A percentile compares a stretch with the other conserved stretches of the same genome.
Conservation (phyloP, 495 filamentous ascomycete species). For the Neurospora pannonica region DNA sequence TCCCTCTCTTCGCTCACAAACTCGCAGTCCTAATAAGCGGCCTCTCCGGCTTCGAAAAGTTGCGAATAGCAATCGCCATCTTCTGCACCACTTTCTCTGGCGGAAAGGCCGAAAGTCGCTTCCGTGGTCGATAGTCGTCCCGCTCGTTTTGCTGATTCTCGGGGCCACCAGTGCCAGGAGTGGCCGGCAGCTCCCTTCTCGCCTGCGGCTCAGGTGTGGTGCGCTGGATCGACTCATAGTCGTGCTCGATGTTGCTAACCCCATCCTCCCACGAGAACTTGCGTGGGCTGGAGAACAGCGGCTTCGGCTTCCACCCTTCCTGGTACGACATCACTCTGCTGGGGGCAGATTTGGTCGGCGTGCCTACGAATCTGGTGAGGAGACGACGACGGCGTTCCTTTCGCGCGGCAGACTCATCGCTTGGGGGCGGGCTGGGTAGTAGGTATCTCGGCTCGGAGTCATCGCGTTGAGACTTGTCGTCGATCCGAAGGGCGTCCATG, state of each 20-base stretch:
- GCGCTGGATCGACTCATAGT: background rate
- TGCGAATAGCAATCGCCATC: background rate
- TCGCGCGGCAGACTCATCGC: background rate
- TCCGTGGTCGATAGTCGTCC: background rate
- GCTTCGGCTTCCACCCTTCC: background rate
- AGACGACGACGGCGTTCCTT: background rate
- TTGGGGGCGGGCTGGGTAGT: background rate
- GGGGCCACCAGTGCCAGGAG: background rate
- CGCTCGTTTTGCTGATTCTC: background rate
- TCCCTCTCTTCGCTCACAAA: background rate
- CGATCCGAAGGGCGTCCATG: background rate
- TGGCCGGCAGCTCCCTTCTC: background rate
- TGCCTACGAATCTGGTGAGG: background rate
- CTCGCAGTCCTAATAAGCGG: background rate
- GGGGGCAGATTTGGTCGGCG: background rate
- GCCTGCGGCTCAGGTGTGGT: background rate
- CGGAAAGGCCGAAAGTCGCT: background rate
- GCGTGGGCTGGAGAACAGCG: background rate
- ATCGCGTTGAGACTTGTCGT: background rate
- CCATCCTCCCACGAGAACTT: background rate
- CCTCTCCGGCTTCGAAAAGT: background rate
- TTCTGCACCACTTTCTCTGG: background rate
- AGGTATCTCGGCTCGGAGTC: background rate
- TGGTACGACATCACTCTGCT: background rate
- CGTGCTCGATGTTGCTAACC: background rate